phyloP scores from a whole-genome alignment of 495 filamentous ascomycete species.

The Elasticomyces elasticus region DNA sequence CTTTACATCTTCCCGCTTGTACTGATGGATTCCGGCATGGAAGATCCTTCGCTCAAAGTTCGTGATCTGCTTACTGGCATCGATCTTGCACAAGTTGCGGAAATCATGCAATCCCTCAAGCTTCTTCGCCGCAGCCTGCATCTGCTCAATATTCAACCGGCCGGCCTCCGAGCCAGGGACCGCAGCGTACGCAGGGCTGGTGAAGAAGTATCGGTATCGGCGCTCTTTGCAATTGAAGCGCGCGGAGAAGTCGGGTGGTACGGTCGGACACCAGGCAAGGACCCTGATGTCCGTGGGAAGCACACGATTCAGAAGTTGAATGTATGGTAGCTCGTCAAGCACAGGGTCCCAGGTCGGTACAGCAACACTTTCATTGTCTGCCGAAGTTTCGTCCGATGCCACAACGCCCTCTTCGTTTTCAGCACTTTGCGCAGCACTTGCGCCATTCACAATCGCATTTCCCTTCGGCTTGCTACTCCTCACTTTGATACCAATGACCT shows the following conservation, averaged over 20 bases:
- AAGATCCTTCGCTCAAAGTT: constrained; percentile 71
- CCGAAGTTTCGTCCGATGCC: background rate
- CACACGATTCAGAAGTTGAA: constrained; percentile 68
- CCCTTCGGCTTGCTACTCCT: constrained; percentile 58
- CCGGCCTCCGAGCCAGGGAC: constrained; percentile 36
- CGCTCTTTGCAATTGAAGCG: constrained; percentile 88
- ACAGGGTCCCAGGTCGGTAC: constrained; percentile 56
- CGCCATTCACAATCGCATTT: constrained; percentile 16
- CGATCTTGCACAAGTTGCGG: constrained; percentile 91
- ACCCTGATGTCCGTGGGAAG: constrained; percentile 83
- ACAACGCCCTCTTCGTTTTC: background rate
- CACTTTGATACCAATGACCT: constrained; percentile 75
- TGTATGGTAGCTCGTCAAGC: constrained; percentile 73
- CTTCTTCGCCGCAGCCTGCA: constrained; percentile 67
- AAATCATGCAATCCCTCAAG: constrained; percentile 86
- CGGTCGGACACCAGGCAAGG: constrained; percentile 84
- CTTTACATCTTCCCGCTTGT: background rate
- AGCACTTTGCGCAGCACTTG: constrained; percentile 15
- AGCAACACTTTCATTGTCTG: constrained; percentile 12
- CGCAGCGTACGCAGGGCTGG: constrained; percentile 74
- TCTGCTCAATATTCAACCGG: constrained; percentile 72
- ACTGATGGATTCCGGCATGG: constrained; percentile 60
- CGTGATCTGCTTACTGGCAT: constrained; percentile 72
- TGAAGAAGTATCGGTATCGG: constrained; percentile 94
- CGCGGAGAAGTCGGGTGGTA: constrained; percentile 70